Percentiles rank a stretch among this genome's conserved stretches.
phyloP scores from a whole-genome alignment of 495 filamentous ascomycete genomes.

The Daldinia bambusicola region DNA sequence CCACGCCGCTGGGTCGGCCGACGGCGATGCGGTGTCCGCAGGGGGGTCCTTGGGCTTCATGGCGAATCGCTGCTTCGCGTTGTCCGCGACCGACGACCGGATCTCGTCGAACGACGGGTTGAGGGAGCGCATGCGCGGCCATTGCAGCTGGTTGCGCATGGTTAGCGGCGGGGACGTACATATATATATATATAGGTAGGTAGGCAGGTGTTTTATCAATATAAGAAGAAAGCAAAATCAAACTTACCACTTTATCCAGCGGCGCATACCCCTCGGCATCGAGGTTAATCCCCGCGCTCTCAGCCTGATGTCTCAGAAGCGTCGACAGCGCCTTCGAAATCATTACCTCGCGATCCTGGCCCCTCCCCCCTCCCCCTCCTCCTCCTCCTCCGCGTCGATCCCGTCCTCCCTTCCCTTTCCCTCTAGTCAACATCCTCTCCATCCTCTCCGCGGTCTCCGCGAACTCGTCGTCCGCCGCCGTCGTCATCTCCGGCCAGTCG shows the following conservation, averaged over 20 bases:
- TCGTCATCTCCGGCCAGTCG: constrained; percentile 4
- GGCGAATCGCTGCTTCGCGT: constrained; percentile 93
- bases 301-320: constrained; percentile 85
- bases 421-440: constrained; percentile 23
- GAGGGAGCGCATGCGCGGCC: constrained; percentile 73
- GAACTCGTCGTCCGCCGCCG: constrained; percentile 29
- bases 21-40: constrained; percentile 11
- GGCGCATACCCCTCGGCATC: constrained; percentile 83
- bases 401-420: constrained; percentile 25
- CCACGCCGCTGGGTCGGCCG: constrained; percentile 69
- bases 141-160: constrained; percentile 67
- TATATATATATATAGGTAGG: no score
- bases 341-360: constrained; percentile 64
- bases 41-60: constrained; percentile 55
- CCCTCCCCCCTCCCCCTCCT: constrained; percentile 46
- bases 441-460: constrained; percentile 34
- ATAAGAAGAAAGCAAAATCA: neutral
- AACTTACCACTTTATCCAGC: constrained; percentile 79
- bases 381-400: constrained; percentile 42
- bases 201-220: no score
- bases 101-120: constrained; percentile 80
- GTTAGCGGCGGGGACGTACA: no score
- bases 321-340: constrained; percentile 84
- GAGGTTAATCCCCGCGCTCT: constrained; percentile 77
- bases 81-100: constrained; percentile 71